Base-by-base conservation (phyloP, 2,329 filamentous ascomycete species). In the Pseudohalonectria lignicola region DNA sequence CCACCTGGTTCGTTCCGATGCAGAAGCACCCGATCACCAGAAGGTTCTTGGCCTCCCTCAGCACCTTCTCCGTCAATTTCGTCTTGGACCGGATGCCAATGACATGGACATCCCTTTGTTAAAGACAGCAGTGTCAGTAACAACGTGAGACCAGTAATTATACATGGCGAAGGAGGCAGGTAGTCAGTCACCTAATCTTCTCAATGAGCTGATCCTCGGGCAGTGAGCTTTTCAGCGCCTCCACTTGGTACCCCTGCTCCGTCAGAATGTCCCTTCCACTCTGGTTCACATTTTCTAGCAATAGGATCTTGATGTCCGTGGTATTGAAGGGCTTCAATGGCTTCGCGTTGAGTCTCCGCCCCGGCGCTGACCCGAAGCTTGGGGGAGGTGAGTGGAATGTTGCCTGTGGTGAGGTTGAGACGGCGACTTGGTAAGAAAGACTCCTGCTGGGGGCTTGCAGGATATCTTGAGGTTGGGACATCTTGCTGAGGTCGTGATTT, bases 81-180 rank as follows among this genome's bases (percentile, higher is more conserved):
- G 92, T 98, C 70, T 98, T 98, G 42, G 90, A 96, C 47, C 92
- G 85, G 52, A 98, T 96, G 47, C 92, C 92, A 56, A 98, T 92
- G 53, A 96, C 92, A 56, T 98, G 92, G 20, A 95, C 85, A 57
- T 95, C 84, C 44, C 86, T 94, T 26, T 7, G n/a, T n/a, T n/a
- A n/a, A n/a, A n/a, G n/a, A n/a, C n/a, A n/a, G n/a, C n/a, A n/a
- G n/a, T n/a, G n/a, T n/a, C n/a, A n/a, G n/a, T n/a, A n/a, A n/a
- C n/a, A n/a, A n/a, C n/a, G n/a, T n/a, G n/a, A n/a, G n/a, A n/a
- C n/a, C n/a, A n/a, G n/a, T n/a, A n/a, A n/a, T n/a, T n/a, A n/a
- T n/a, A n/a, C n/a, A n/a, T n/a, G n/a, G n/a, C n/a, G n/a, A n/a
- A n/a, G n/a, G n/a, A n/a, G n/a, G n/a, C n/a, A n/a, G n/a, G n/a